Evolutionary conservation across 345 rosid genomes (phyloP).

Genomic region (Gossypium mustelinum): DNA sequence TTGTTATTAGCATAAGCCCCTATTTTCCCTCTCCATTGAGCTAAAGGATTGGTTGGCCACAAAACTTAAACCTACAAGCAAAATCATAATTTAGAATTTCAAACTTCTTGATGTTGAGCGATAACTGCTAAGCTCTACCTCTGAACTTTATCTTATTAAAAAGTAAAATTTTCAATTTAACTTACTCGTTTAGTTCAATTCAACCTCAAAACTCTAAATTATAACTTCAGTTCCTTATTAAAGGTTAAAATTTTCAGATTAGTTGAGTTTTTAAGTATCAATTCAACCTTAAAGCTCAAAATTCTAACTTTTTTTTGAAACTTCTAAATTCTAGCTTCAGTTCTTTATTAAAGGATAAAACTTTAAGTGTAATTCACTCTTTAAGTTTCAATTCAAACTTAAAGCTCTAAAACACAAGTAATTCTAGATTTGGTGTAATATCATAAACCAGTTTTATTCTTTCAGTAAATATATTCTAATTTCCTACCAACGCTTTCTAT

Average conservation of each 20-base stretch:
- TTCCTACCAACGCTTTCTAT: not conserved
- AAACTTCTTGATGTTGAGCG: not conserved
- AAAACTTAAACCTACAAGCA: slow-evolving; percentile 55
- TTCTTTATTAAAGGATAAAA: not conserved
- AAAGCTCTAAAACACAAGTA: not conserved
- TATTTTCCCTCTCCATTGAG: slow-evolving; percentile 65
- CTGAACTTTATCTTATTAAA: not conserved
- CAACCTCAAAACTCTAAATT: not conserved
- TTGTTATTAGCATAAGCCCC: slow-evolving; percentile 32
- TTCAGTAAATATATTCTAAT: not conserved
- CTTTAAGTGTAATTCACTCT: not conserved
- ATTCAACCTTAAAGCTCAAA: not conserved
- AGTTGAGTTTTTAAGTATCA: not conserved
- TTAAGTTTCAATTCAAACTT: not conserved
- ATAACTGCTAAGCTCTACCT: not conserved
- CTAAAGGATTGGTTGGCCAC: slow-evolving; percentile 76
- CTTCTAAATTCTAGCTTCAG: not conserved
- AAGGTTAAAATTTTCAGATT: not conserved
- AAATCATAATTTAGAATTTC: not conserved
- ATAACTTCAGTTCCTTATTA: not conserved
- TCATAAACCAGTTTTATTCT: not conserved
- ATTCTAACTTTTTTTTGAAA: too few species aligned
- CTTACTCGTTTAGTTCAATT: not conserved
- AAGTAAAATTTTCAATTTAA: not conserved
- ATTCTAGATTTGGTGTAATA: not conserved